A percentile compares a stretch with the other conserved stretches of the same genome.
These are phyloP conservation scores for Aspergillus amoenus DNA, from an alignment of 2,329 filamentous ascomycete genomes.

Conservation along the genomic window DNA sequence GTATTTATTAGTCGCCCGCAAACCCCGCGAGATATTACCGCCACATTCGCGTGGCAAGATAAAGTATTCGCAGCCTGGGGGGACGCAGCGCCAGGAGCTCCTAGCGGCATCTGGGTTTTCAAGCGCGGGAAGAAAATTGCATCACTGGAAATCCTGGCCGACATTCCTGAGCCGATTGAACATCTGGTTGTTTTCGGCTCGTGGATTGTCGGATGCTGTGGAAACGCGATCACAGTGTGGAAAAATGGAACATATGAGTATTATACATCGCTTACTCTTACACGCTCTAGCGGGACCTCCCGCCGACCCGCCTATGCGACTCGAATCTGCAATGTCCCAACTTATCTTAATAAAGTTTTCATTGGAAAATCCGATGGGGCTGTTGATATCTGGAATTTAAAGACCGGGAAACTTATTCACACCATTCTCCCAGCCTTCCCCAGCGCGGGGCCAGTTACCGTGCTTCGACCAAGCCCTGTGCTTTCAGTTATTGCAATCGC, in stretches of 20 bases:
- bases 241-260: constrained; percentile 80
- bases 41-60: constrained; percentile 83
- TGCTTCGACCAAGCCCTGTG: constrained; percentile 78
- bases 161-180: constrained; percentile 66
- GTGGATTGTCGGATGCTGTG: constrained; percentile 82
- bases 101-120: constrained; percentile 80
- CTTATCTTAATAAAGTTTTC: constrained; percentile 94
- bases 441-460: constrained; percentile 77
- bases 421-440: constrained; percentile 76
- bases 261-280: constrained; percentile 74
- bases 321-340: constrained; percentile 83
- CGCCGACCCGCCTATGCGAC: constrained; percentile 71
- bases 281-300: constrained; percentile 56
- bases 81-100: constrained; percentile 42
- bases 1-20: constrained; percentile 91
- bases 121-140: constrained; percentile 83
- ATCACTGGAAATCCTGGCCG: constrained; percentile 68
- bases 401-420: constrained; percentile 85
- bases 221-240: constrained; percentile 82
- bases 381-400: constrained; percentile 97
- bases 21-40: constrained; percentile 81
- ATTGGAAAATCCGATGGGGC: constrained; percentile 82
- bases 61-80: constrained; percentile 90
- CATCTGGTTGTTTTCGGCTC: constrained; percentile 82
- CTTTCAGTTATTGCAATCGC: constrained; percentile 85